phyloP scores from a whole-genome alignment of 2,329 filamentous ascomycete species.

The Aspergillus novoparasiticus region DNA sequence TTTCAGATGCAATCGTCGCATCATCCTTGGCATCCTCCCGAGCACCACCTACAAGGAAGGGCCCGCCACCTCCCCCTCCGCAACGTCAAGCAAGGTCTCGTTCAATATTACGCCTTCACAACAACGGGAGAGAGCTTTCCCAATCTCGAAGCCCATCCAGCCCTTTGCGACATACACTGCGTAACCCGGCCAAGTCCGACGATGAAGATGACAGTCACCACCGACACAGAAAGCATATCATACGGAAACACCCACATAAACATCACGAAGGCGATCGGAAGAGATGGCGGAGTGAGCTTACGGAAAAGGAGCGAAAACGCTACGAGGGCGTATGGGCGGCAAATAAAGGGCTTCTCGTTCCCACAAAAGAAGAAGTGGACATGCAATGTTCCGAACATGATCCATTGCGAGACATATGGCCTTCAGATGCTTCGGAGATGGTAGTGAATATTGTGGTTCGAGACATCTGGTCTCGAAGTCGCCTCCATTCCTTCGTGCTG shows the following conservation, averaged over 20 bases:
- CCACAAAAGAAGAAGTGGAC: constrained; percentile 15
- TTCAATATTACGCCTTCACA: constrained; percentile 39
- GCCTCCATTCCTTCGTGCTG: constrained; percentile 40
- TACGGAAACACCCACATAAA: constrained; percentile 51
- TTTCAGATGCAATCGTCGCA: constrained; percentile 51
- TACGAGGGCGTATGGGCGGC: constrained; percentile 56
- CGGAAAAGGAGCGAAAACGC: constrained; percentile 49
- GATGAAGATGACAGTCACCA: constrained; percentile 33
- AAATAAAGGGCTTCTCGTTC: constrained; percentile 47
- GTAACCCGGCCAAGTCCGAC: constrained; percentile 39
- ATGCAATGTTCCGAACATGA: constrained; percentile 13
- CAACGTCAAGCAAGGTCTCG: constrained; percentile 40
- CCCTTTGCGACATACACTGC: constrained; percentile 46
- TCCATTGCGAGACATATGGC: constrained; percentile 19
- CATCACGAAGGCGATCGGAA: constrained; percentile 52
- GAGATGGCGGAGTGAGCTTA: constrained; percentile 47
- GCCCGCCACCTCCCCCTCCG: constrained; percentile 42
- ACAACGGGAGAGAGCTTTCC: constrained; percentile 31
- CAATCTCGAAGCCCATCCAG: constrained; percentile 41
- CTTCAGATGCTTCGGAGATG: constrained; percentile 36
- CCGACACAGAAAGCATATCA: constrained; percentile 38
- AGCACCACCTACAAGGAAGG: constrained; percentile 41
- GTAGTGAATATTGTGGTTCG: constrained; percentile 50
- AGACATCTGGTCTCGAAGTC: constrained; percentile 54
- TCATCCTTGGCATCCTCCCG: constrained; percentile 49